phyloP scores from a whole-genome alignment of 495 filamentous ascomycete genomes.

The Aspergillus egyptiacus region DNA sequence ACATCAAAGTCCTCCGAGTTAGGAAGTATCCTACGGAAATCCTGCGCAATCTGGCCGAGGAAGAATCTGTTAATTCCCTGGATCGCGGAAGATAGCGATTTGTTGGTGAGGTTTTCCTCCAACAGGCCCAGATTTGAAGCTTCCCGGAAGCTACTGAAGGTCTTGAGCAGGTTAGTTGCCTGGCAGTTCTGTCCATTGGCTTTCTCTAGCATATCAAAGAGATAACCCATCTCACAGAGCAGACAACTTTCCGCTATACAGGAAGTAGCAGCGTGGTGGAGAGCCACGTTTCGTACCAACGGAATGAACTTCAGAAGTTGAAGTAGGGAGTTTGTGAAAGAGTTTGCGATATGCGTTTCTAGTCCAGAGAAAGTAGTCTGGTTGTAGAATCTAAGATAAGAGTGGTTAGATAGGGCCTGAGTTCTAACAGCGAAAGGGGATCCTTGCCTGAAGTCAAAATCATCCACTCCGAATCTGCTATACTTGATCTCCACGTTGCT shows the following conservation, averaged over 20 bases:
- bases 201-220: constrained; percentile 98
- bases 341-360: constrained; percentile 94
- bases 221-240: constrained; percentile 88
- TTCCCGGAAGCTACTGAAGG: constrained; percentile 71
- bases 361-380: constrained; percentile 83
- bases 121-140: constrained; percentile 66
- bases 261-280: constrained; percentile 80
- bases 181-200: constrained; percentile 89
- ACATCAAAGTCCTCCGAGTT: constrained; percentile 54
- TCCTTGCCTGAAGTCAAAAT: constrained; percentile 88
- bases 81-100: constrained; percentile 64
- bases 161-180: constrained; percentile 92
- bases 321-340: constrained; percentile 87
- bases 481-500: constrained; percentile 93
- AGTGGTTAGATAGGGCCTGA: background rate
- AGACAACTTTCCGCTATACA: constrained; percentile 80
- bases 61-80: constrained; percentile 75
- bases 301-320: constrained; percentile 90
- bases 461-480: constrained; percentile 93
- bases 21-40: constrained; percentile 59
- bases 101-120: constrained; percentile 71
- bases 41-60: constrained; percentile 61
- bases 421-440: background rate
- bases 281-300: constrained; percentile 76
- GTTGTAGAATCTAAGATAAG: constrained; percentile 70